Conservation (phyloP, 306 rosid genomes). For the Prunus persica region Prunus_persica_NCBIv2 NC_034011.1:24397501-24398000, state of each 20-base stretch:
- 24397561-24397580: constrained; percentile 36
- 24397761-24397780: constrained; percentile 79
- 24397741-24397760: constrained; percentile 55
- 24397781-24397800: constrained; percentile 75
- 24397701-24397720: constrained; percentile 45
- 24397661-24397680: constrained; percentile 11
- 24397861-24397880: constrained; percentile 3
- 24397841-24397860: too few relatives aligned
- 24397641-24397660: constrained; percentile 18
- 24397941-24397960: constrained; percentile 98
- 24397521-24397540: background rate
- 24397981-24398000: constrained; percentile 41
- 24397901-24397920: constrained; percentile 4
- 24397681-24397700: constrained; percentile 18
- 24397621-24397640: constrained; percentile 88
- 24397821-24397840: constrained; percentile 43
- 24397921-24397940: constrained; percentile 35
- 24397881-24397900: constrained; percentile 14
- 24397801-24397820: constrained; percentile 62
- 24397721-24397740: constrained; percentile 44
- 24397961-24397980: constrained; percentile 79
- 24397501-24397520: background rate
- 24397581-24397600: constrained; percentile 55
- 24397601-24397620: constrained; percentile 84
- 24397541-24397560: background rate